Percentiles rank a stretch among this genome's conserved stretches.
Conservation (phyloP, 441 rosid genomes). For the Jatropha podagrica region DNA sequence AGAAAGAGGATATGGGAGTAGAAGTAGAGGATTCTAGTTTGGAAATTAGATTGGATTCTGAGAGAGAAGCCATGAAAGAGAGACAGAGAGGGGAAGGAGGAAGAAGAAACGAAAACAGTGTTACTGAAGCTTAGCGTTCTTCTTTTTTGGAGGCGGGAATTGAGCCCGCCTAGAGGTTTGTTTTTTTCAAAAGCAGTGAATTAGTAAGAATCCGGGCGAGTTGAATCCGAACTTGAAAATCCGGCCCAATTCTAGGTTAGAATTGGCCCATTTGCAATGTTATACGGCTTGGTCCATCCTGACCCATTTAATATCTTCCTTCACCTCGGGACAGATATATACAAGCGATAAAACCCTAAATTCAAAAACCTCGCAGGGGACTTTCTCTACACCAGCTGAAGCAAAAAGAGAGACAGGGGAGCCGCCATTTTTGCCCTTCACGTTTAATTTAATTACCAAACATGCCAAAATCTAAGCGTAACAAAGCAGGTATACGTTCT, state of each 20-base stretch:
- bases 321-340: not conserved
- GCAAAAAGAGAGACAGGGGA: not conserved
- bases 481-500: constrained; percentile 56
- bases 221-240: no score
- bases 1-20: constrained; percentile 24
- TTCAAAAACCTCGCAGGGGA: not conserved
- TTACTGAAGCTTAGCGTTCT: not conserved
- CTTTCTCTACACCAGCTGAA: not conserved
- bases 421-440: not conserved
- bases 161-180: constrained; percentile 1
- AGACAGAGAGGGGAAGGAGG: not conserved
- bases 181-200: not conserved
- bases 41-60: constrained; percentile 28
- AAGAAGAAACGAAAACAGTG: not conserved
- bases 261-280: not conserved
- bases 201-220: not conserved
- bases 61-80: constrained; percentile 29
- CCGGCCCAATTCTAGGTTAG: no score
- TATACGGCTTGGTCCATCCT: not conserved
- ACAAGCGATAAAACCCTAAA: constrained; percentile 3
- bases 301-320: not conserved
- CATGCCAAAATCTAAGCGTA: constrained; percentile 98
- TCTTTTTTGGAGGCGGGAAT: constrained; percentile 11
- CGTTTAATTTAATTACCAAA: not conserved
- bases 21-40: constrained; percentile 35